These are phyloP conservation scores for Tulasnella sp. DNA, from an alignment of 768 basidiomycete species.

Conservation along the genomic window DNA sequence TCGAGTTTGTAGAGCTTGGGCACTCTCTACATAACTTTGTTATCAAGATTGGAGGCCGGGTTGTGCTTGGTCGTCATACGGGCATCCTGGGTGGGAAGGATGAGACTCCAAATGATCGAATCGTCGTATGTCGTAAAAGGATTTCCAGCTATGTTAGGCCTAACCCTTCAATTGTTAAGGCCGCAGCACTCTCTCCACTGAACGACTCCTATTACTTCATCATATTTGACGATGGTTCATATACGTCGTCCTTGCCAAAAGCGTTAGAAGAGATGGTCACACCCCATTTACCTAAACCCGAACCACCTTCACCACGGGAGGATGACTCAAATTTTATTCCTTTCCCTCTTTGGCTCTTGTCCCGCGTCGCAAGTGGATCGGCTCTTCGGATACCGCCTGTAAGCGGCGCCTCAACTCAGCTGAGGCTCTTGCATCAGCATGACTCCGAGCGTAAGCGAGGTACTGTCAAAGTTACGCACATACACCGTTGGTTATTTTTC, in stretches of 20 bases:
- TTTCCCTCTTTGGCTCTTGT: slow-evolving; percentile 4
- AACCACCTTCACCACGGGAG: not conserved
- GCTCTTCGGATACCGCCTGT: not conserved
- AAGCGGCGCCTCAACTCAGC: not conserved
- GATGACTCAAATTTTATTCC: not conserved
- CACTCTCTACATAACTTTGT: not conserved
- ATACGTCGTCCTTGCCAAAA: not conserved
- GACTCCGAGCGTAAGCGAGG: not conserved
- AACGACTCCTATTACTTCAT: not conserved
- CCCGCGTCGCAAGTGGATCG: not conserved
- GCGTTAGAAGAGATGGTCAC: not conserved
- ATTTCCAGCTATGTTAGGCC: not conserved
- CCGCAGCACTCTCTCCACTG: not conserved
- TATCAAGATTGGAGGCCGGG: not conserved
- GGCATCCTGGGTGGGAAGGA: not conserved
- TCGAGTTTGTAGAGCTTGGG: not conserved
- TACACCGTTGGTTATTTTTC: not conserved
- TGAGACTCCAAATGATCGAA: not conserved
- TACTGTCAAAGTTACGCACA: not conserved
- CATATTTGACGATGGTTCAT: not conserved
- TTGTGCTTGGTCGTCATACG: not conserved
- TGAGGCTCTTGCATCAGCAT: not conserved
- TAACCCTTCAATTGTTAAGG: not conserved
- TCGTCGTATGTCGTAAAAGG: not conserved
- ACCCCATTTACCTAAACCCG: not conserved